phyloP scores from a whole-genome alignment of 768 basidiomycete species.

The Kwoniella shandongensis region DNA sequence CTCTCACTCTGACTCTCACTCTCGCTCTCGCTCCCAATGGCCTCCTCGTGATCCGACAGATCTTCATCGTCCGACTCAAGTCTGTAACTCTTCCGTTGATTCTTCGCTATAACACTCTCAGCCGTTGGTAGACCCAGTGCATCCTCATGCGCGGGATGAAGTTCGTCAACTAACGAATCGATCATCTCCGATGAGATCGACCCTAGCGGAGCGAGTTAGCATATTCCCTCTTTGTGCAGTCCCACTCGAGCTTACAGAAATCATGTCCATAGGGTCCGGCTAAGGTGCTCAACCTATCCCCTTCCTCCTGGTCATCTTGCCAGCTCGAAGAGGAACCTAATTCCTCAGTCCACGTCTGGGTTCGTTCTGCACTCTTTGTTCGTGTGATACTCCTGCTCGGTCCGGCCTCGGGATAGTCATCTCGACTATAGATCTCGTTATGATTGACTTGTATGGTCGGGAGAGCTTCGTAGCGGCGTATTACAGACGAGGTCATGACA shows the following conservation, averaged over 20 bases:
- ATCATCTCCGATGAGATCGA: slow-evolving; percentile 16
- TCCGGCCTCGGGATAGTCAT: neutral
- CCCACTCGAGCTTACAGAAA: slow-evolving; percentile 7
- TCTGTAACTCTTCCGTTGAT: slow-evolving; percentile 11
- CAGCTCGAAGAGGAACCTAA: slow-evolving; percentile 11
- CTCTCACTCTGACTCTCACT: neutral
- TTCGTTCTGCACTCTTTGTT: slow-evolving; percentile 27
- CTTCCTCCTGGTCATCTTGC: slow-evolving; percentile 11
- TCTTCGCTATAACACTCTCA: slow-evolving; percentile 4
- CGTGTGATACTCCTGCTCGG: neutral
- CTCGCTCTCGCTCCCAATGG: neutral
- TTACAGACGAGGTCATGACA: too few species aligned
- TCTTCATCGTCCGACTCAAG: slow-evolving; percentile 3
- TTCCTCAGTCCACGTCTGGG: slow-evolving; percentile 35
- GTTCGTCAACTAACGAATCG: slow-evolving; percentile 18
- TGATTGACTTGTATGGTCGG: too few species aligned
- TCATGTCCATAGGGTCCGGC: slow-evolving; percentile 1
- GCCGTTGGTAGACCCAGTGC: slow-evolving; percentile 5
- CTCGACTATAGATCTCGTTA: too few species aligned
- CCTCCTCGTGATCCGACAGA: neutral
- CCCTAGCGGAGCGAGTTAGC: slow-evolving; percentile 1
- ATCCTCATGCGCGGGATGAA: slow-evolving; percentile 6
- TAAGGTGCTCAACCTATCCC: neutral
- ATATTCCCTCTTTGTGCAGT: neutral
- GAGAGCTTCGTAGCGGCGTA: too few species aligned